phyloP scores from a whole-genome alignment of 345 rosid genomes.

The Sisymbrium irio region DNA sequence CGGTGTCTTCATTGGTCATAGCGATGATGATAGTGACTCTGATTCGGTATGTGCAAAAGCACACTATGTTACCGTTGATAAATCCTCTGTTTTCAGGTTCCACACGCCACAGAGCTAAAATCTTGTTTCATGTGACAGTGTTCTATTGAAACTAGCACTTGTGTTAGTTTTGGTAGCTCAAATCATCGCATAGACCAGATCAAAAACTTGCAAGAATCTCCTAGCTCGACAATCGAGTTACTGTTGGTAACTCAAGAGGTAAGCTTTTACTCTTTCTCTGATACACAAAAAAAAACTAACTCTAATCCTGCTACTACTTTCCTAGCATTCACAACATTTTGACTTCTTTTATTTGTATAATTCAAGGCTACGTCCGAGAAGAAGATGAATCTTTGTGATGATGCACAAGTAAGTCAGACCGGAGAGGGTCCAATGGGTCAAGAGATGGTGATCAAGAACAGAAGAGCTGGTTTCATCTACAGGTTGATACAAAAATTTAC shows the following conservation, averaged over 20 bases:
- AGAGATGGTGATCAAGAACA: too few relatives aligned
- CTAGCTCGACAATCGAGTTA: neutral
- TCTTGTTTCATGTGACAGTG: neutral
- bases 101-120: neutral
- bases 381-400: too few relatives aligned
- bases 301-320: neutral
- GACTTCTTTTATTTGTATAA: too few relatives aligned
- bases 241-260: neutral
- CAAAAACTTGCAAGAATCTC: neutral
- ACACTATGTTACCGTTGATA: neutral
- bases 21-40: slow-evolving; percentile 8
- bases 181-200: neutral
- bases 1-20: neutral
- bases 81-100: slow-evolving; percentile 1
- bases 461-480: too few relatives aligned
- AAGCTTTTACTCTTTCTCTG: neutral
- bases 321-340: too few relatives aligned
- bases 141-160: neutral
- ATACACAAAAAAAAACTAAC: slow-evolving; percentile 23
- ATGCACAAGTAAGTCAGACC: too few relatives aligned
- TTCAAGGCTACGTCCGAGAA: too few relatives aligned
- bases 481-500: too few relatives aligned
- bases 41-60: neutral
- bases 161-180: slow-evolving; percentile 12
- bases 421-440: too few relatives aligned